Percentiles rank a stretch among this genome's conserved stretches.
These are phyloP conservation scores for Isabelozyma rhagii DNA, from an alignment of 805 yeast species.

Conservation along the genomic window DNA sequence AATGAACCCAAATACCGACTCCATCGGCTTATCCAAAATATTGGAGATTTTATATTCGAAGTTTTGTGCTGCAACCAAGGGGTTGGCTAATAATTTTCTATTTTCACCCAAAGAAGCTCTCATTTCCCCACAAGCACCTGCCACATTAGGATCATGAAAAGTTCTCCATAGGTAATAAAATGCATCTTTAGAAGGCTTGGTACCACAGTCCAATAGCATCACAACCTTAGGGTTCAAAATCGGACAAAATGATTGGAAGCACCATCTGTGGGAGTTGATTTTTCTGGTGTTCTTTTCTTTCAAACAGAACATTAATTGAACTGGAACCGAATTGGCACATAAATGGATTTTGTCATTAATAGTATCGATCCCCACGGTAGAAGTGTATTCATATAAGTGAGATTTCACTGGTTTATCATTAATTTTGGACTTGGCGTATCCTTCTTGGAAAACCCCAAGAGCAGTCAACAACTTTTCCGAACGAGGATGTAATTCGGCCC, in stretches of 20 bases:
- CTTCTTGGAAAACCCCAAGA: slow-evolving; percentile 90
- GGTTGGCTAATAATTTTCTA: slow-evolving; percentile 57
- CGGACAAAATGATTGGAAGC: slow-evolving; percentile 88
- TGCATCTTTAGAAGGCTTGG: slow-evolving; percentile 82
- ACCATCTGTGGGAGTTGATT: slow-evolving; percentile 96
- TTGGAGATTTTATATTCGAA: slow-evolving; percentile 96
- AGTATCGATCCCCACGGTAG: slow-evolving; percentile 79
- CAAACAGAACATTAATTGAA: slow-evolving; percentile 83
- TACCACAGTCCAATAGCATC: slow-evolving; percentile 88
- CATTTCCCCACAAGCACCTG: slow-evolving; percentile 98
- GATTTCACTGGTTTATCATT: slow-evolving; percentile 78
- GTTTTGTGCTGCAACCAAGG: slow-evolving; percentile 93
- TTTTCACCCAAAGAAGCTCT: slow-evolving; percentile 73
- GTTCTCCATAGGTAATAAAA: slow-evolving; percentile 88
- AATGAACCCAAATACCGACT: slow-evolving; percentile 90
- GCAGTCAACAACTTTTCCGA: slow-evolving; percentile 80
- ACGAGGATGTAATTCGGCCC: slow-evolving; percentile 75
- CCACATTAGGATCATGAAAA: slow-evolving; percentile 76
- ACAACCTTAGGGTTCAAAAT: slow-evolving; percentile 79
- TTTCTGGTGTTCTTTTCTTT: slow-evolving; percentile 87
- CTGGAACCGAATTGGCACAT: slow-evolving; percentile 68
- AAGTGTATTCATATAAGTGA: slow-evolving; percentile 91
- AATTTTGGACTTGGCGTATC: slow-evolving; percentile 88
- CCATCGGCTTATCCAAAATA: slow-evolving; percentile 93
- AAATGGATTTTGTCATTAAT: slow-evolving; percentile 67